Base-by-base conservation (phyloP, 345 rosid genomes). In the Reutealis trisperma region DNA sequence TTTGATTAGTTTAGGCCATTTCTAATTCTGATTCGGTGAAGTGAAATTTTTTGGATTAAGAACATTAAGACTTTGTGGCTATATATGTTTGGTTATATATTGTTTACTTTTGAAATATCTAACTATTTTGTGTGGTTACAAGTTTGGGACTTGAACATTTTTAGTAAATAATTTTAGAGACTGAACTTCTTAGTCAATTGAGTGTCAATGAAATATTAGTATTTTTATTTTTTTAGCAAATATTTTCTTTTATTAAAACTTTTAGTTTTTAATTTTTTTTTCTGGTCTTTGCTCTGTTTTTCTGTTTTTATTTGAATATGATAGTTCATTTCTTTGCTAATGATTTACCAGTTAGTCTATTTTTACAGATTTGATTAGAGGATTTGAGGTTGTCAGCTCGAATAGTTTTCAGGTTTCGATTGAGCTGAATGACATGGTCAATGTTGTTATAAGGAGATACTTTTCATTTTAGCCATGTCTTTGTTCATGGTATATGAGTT, bases 371-470 rank as follows among this genome's bases (percentile, higher is more conserved):
- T 63, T 30, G 42, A 63, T 63, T 13, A 14, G 6, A 22, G 34
- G 67, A 34, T 1, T 54, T 63, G 41, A 27, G 55, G 72, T 41
- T 72, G 75, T 21, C 18, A 55, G 74, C 63, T 55, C 34, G 30
- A 11, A 0, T 21, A 41, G 13, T 49, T 63, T 27, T 55, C 19
- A 8, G 66, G 37, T 30, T 32, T 72, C 67, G 21, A 37, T 71
- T 27, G 18, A 30, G 59, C n/a, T 37, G 58, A 57, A 41, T 34
- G 13, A 8, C 19, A 51, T 44, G 42, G 44, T 32, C 2, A 16
- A 55, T 64, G 6, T 41, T 22, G 8, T 41, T 22, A 16, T 30
- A 63, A 27, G 41, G 24, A 6, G 71, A 5, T 61, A 15, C 2
- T 22, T 37, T 57, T 69, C 16, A 4, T 73, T 47, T 44, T 63